Evolutionary conservation across 305 asterid species (phyloP).

Genomic region (Ajuga reptans): DNA sequence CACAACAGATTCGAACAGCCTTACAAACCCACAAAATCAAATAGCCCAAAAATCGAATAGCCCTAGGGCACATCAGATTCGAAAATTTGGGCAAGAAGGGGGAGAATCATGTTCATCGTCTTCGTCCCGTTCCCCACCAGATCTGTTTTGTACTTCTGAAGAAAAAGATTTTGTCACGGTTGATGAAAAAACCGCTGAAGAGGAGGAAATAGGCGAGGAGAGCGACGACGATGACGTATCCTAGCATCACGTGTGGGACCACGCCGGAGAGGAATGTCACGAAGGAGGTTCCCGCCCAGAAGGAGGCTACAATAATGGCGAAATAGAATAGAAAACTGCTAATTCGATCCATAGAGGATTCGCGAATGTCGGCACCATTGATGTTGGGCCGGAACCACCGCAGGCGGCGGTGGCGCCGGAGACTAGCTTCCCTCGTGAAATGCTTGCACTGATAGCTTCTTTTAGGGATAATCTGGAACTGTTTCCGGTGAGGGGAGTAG

Average conservation of each 20-base stretch:
- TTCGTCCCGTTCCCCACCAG: no score
- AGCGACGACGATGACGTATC: constrained; percentile 63
- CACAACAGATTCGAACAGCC: no score
- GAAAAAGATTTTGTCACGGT: no score
- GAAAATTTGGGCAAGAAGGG: no score
- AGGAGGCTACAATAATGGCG: constrained; percentile 46
- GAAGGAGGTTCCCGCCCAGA: constrained; percentile 55
- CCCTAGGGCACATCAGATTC: no score
- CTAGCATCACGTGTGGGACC: constrained; percentile 72
- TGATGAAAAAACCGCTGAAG: constrained; percentile 72
- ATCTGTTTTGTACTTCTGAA: no score
- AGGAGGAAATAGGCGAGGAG: constrained; percentile 54
- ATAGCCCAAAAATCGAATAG: no score
- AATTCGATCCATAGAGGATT: constrained; percentile 37
- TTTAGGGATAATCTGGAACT: constrained; percentile 19
- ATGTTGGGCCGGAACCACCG: not conserved
- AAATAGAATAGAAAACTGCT: constrained; percentile 44
- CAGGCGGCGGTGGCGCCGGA: constrained; percentile 32
- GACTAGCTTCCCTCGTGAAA: constrained; percentile 40
- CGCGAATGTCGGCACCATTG: constrained; percentile 32
- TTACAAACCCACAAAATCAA: no score
- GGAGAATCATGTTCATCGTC: no score
- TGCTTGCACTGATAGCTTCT: constrained; percentile 37
- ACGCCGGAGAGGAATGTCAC: constrained; percentile 69
- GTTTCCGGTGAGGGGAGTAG: not conserved